These are phyloP conservation scores for Nissolia schottii DNA, from an alignment of 306 rosid genomes.

Conservation along the genomic window DNA sequence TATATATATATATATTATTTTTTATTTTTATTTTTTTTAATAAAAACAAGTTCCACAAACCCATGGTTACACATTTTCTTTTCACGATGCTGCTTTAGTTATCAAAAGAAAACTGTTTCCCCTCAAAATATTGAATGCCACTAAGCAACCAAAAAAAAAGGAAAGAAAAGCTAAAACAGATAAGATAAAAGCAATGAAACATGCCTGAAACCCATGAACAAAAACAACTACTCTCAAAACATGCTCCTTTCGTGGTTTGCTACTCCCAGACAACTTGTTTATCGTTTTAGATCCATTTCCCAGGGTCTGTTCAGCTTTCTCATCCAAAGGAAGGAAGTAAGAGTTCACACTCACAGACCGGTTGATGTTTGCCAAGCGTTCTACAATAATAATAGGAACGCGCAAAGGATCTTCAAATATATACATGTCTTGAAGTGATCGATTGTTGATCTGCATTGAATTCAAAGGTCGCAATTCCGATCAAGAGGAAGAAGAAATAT, in stretches of 20 bases:
- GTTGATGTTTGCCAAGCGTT: constrained; percentile 56
- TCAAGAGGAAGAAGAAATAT: neutral
- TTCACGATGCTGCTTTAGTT: neutral
- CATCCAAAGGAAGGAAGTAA: constrained; percentile 47
- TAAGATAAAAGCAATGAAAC: constrained; percentile 30
- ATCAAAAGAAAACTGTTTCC: neutral
- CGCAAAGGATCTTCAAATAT: constrained; percentile 66
- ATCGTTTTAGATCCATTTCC: constrained; percentile 41
- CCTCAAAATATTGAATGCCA: neutral
- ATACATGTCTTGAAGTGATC: constrained; percentile 84
- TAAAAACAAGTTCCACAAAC: neutral
- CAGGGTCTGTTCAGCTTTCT: constrained; percentile 29
- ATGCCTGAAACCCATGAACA: constrained; percentile 97
- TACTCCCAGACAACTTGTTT: constrained; percentile 36
- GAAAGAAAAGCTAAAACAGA: neutral
- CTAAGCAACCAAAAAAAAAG: neutral
- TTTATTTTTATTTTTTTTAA: too few relatives aligned
- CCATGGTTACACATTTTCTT: neutral
- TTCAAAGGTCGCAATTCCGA: neutral
- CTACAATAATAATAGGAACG: constrained; percentile 71
- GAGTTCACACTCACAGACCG: constrained; percentile 54
- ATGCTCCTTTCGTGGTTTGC: constrained; percentile 38
- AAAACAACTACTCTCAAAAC: constrained; percentile 75
- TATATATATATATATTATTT: too few relatives aligned
- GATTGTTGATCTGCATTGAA: constrained; percentile 70